phyloP scores from a whole-genome alignment of 176 grass and related monocot species.

The Carex littledalei region DNA sequence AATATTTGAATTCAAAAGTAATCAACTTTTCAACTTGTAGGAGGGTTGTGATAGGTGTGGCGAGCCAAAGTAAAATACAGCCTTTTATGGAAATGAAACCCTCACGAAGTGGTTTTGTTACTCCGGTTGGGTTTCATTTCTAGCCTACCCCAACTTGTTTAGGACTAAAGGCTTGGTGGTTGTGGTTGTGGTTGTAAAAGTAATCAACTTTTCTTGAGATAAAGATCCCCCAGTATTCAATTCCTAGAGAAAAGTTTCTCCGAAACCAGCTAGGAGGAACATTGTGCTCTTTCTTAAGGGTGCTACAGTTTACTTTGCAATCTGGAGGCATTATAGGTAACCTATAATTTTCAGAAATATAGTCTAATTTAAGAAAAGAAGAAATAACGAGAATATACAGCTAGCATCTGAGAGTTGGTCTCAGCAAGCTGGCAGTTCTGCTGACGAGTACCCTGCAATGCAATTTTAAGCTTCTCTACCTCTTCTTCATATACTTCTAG shows the following conservation, averaged over 20 bases:
- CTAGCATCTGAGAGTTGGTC: conserved; percentile 41
- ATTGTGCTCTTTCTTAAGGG: neutral
- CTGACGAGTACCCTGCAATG: conserved; percentile 26
- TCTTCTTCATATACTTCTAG: conserved; percentile 34
- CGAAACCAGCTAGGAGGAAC: neutral
- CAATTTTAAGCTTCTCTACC: conserved; percentile 36
- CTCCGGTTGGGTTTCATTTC: no score
- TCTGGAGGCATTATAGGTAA: neutral
- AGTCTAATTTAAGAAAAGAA: neutral
- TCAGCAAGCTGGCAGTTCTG: conserved; percentile 49
- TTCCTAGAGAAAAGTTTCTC: neutral
- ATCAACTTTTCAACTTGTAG: no score
- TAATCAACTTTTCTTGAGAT: neutral
- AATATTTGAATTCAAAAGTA: neutral
- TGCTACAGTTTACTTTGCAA: neutral
- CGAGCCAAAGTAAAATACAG: no score
- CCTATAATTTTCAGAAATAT: neutral
- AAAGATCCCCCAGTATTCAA: neutral
- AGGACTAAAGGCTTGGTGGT: no score
- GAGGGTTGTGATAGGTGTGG: no score
- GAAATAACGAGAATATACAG: conserved; percentile 29
- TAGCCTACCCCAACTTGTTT: no score
- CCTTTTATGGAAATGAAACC: no score
- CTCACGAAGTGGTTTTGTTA: no score
- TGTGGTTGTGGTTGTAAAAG: neutral